Evolutionary conservation across 371 early-diverging fungal genomes (phyloP), one percentile per base, ranked within the genome.

Genomic region (Lichtheimia corymbifera): DNA sequence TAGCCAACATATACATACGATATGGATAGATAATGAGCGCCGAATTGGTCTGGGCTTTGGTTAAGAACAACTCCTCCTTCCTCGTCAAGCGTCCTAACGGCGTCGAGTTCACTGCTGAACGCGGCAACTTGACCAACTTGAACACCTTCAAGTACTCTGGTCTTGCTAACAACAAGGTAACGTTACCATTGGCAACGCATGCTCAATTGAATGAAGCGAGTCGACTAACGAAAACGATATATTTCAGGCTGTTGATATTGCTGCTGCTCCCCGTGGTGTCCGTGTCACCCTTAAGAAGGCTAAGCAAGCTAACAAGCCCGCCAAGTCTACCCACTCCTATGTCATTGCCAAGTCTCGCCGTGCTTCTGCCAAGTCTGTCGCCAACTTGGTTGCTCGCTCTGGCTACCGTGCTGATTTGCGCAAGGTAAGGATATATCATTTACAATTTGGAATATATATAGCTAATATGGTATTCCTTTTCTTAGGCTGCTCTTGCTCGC

Each of bases 91-190:
- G 92, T 68, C 15, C 53, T 41, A 81, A 81, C 79, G 35, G 35
- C 11, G 84, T 87, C 71, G 83, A 88, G 80, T 84, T 95, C 84
- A 85, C 88, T 65, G 65, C 88, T 57, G 94, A 95, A 79, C 83
- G 87, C 65, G 85, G 87, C 67, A 95, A 93, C 91, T 82, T 95
- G 78, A 78, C 74, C 78, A 92, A 93, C 85, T 64, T 79, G 75
- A 85, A 95, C 89, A 78, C 91, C 63, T 90, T 85, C 88, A 93
- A 92, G 88, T 91, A 83, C 89, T 91, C 93, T 72, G 91, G 91
- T 63, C 55, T 93, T 71, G 92, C 91, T 70, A 88, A 88, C 88
- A 70, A 70, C 72, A 90, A 90, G 88, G 88, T 89, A 80, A 56
- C 43, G 61, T 14, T 13, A 35, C 0, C 15, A 5, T 22, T 11